phyloP scores from a whole-genome alignment of 257 asterid genomes.

The Solanum bulbocastanum region DNA sequence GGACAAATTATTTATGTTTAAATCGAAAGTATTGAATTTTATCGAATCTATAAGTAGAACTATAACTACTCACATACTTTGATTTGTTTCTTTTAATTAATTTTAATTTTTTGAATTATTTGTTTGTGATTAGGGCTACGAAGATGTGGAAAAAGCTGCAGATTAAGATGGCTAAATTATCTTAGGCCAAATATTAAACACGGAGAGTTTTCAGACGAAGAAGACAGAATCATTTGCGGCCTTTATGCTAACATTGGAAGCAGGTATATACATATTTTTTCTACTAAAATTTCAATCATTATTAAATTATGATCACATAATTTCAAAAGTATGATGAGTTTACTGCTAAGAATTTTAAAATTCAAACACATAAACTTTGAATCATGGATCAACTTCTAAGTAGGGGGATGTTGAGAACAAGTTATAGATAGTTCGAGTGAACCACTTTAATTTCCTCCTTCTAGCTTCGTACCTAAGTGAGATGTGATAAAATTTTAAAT shows the following conservation, averaged over 20 bases:
- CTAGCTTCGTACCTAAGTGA: not conserved
- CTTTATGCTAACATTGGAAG: constrained; percentile 73
- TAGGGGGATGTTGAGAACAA: not conserved
- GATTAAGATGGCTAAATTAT: constrained; percentile 86
- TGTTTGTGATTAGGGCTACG: constrained; percentile 32
- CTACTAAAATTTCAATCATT: not conserved
- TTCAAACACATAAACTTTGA: not conserved
- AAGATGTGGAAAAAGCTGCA: constrained; percentile 86
- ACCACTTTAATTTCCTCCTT: not conserved
- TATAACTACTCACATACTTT: not conserved
- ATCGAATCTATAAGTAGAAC: not conserved
- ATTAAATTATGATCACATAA: not conserved
- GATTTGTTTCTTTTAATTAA: not conserved
- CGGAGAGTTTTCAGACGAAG: constrained; percentile 69
- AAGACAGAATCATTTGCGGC: constrained; percentile 58
- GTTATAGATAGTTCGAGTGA: not conserved
- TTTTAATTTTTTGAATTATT: not conserved
- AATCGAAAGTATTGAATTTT: not conserved
- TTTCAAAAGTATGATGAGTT: not conserved
- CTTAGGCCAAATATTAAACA: constrained; percentile 75
- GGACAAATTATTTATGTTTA: not conserved
- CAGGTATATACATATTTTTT: constrained; percentile 34
- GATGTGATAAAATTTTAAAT: not conserved
- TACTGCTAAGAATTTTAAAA: not conserved
- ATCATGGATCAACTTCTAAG: not conserved